phyloP scores from a whole-genome alignment of 2,329 filamentous ascomycete species.

The Bipolaris cookei region DNA sequence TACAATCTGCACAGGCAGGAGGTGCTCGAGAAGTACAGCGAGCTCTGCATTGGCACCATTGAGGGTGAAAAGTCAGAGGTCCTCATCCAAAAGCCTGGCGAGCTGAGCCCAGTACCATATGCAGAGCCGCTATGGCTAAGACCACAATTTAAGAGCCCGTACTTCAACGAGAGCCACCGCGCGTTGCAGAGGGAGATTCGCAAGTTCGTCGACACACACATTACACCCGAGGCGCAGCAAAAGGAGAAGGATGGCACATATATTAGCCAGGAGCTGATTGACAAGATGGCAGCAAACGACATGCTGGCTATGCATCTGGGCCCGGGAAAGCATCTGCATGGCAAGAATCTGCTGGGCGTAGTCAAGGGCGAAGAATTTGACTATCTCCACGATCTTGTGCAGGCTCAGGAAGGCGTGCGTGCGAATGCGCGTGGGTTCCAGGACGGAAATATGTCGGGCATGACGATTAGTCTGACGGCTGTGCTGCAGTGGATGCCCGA shows the following conservation, averaged over 20 bases:
- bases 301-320: slow-evolving; percentile 83
- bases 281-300: slow-evolving; percentile 76
- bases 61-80: slow-evolving; percentile 77
- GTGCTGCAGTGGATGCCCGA: slow-evolving; percentile 79
- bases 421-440: slow-evolving; percentile 79
- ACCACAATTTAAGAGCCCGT: slow-evolving; percentile 77
- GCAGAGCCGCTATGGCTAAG: slow-evolving; percentile 84
- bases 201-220: slow-evolving; percentile 73
- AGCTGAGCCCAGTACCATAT: slow-evolving; percentile 79
- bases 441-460: slow-evolving; percentile 85
- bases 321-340: slow-evolving; percentile 80
- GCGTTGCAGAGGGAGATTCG: slow-evolving; percentile 72
- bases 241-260: slow-evolving; percentile 76
- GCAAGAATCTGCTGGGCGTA: slow-evolving; percentile 70
- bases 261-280: slow-evolving; percentile 73
- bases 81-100: slow-evolving; percentile 71
- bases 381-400: slow-evolving; percentile 83
- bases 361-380: slow-evolving; percentile 81
- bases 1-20: slow-evolving; percentile 94
- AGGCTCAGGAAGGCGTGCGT: slow-evolving; percentile 74
- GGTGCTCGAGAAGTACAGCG: slow-evolving; percentile 79
- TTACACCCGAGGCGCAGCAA: slow-evolving; percentile 76
- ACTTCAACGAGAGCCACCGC: slow-evolving; percentile 78
- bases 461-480: slow-evolving; percentile 81
- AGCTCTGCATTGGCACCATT: slow-evolving; percentile 76